Evolutionary conservation across 306 rosid species (phyloP).

Genomic region (Cucumis melo): DNA sequence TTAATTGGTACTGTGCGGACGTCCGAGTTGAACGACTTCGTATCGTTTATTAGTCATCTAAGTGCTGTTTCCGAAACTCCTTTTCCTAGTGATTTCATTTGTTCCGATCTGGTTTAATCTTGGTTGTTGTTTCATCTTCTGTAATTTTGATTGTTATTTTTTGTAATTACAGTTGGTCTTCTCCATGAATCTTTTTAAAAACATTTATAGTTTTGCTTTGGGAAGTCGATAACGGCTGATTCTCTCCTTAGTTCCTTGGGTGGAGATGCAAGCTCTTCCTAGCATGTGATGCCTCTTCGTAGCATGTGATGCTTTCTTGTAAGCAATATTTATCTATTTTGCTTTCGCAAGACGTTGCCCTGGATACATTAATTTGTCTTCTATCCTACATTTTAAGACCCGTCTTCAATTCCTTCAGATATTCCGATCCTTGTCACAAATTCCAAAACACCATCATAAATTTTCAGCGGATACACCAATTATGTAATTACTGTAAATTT

Average conservation of each 20-base stretch:
- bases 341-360: conserved; percentile 17
- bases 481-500: neutral
- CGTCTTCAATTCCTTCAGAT: neutral
- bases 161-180: conserved; percentile 7
- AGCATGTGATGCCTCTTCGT: conserved; percentile 44
- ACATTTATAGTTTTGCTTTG: conserved; percentile 38
- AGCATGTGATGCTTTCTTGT: conserved; percentile 74
- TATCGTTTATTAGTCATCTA: neutral
- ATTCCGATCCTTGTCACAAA: neutral
- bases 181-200: conserved; percentile 15
- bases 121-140: neutral
- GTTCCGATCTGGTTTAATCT: neutral
- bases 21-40: neutral
- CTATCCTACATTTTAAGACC: conserved; percentile 2
- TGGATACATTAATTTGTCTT: conserved; percentile 18
- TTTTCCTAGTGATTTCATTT: neutral
- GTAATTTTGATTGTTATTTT: neutral
- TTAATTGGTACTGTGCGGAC: neutral
- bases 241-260: conserved; percentile 26
- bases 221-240: conserved; percentile 32
- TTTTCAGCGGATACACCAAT: neutral
- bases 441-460: neutral
- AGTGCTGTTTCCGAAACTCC: neutral
- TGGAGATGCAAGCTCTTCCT: conserved; percentile 19
- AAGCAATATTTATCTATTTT: conserved; percentile 28